Evolutionary conservation across 805 yeast genomes (phyloP).

Genomic region (Groenewaldozyma tartarivorans): DNA sequence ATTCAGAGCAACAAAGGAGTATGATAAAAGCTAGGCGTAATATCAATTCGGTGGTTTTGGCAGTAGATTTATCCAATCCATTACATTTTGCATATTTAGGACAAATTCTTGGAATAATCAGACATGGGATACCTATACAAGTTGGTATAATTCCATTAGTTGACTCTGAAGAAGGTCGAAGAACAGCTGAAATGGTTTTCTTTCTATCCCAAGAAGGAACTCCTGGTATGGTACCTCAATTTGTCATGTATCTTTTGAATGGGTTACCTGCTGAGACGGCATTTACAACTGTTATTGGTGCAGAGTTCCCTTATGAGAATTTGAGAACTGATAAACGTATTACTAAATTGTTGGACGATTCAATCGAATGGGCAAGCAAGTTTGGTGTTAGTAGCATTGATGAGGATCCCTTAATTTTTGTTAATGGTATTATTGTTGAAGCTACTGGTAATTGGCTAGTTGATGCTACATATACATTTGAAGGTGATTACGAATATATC

Average conservation of each 20-base stretch:
- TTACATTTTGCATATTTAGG: slow-evolving; percentile 42
- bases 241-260: not conserved
- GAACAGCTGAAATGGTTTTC: slow-evolving; percentile 13
- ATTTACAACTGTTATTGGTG: slow-evolving; percentile 8
- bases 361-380: slow-evolving; percentile 24
- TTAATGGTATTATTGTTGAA: slow-evolving; percentile 45
- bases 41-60: slow-evolving; percentile 65
- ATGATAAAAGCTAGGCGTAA: slow-evolving; percentile 66
- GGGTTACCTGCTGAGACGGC: slow-evolving; percentile 12
- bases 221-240: slow-evolving; percentile 1
- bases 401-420: slow-evolving; percentile 43
- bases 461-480: slow-evolving; percentile 21
- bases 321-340: slow-evolving; percentile 4
- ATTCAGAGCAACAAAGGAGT: slow-evolving; percentile 38
- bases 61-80: slow-evolving; percentile 46
- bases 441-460: slow-evolving; percentile 13
- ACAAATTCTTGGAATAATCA: slow-evolving; percentile 20
- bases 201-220: slow-evolving; percentile 4
- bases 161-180: slow-evolving; percentile 16
- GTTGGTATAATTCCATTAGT: slow-evolving; percentile 70
- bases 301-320: slow-evolving; percentile 1
- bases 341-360: slow-evolving; percentile 6
- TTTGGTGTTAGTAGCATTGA: slow-evolving; percentile 32
- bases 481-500: slow-evolving; percentile 39
- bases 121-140: slow-evolving; percentile 62